Percentiles rank a stretch among this genome's conserved stretches.
Evolutionary conservation across 352 stramenopile genomes (phyloP).

Genomic region (Lagenidium giganteum): DNA sequence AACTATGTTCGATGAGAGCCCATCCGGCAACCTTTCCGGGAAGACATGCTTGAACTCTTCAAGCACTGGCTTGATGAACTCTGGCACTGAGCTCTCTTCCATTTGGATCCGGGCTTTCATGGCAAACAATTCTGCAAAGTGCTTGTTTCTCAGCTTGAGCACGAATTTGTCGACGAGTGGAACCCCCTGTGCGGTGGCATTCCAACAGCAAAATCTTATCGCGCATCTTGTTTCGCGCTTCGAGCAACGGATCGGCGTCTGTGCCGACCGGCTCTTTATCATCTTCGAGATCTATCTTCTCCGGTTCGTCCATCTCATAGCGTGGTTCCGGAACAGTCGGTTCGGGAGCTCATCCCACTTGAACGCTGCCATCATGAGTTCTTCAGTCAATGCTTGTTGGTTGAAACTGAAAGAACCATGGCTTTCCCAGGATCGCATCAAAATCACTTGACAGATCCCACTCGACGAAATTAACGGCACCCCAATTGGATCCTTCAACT

Average conservation of each 20-base stretch:
- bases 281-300: too few relatives aligned
- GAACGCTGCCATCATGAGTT: too few relatives aligned
- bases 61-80: background rate
- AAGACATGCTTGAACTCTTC: conserved; percentile 7
- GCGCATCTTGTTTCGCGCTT: too few relatives aligned
- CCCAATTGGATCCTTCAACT: background rate
- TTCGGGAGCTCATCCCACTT: too few relatives aligned
- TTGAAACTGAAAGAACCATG: conserved; percentile 11
- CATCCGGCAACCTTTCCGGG: conserved; percentile 6
- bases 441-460: conserved; percentile 2
- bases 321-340: background rate
- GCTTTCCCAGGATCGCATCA: conserved; percentile 16
- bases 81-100: background rate
- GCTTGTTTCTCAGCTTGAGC: background rate
- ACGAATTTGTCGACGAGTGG: too few relatives aligned
- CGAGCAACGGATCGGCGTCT: too few relatives aligned
- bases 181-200: too few relatives aligned
- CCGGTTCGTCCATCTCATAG: too few relatives aligned
- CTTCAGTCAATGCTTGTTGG: conserved; percentile 13
- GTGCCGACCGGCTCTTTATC: too few relatives aligned
- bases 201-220: too few relatives aligned
- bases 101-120: conserved; percentile 3
- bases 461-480: conserved; percentile 1
- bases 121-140: conserved; percentile 2
- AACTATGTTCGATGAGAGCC: background rate